These are phyloP conservation scores for Apiospora malaysiana DNA, from an alignment of 2,329 filamentous ascomycete species.

Conservation along the genomic window DNA sequence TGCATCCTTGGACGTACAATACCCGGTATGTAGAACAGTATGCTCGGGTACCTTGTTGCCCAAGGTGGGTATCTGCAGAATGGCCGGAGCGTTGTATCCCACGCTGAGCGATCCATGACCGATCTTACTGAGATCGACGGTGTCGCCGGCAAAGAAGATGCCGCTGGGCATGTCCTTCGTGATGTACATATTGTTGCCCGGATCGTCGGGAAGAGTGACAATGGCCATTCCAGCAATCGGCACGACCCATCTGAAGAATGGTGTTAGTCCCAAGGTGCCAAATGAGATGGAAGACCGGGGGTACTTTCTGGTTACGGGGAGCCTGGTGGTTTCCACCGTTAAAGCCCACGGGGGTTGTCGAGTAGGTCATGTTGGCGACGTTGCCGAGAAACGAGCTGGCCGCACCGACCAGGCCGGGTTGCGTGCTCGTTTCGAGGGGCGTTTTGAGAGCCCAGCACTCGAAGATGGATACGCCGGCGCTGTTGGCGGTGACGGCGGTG, in stretches of 20 bases:
- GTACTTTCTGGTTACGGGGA: slow-evolving; percentile 44
- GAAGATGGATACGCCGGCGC: slow-evolving; percentile 44
- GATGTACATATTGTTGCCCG: not conserved
- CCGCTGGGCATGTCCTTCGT: slow-evolving; percentile 42
- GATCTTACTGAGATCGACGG: slow-evolving; percentile 40
- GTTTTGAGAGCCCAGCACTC: slow-evolving; percentile 50
- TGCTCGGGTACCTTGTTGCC: slow-evolving; percentile 25
- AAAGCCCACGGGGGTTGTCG: slow-evolving; percentile 42
- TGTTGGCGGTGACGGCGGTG: slow-evolving; percentile 44
- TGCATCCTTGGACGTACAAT: slow-evolving; percentile 20
- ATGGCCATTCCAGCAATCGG: not conserved
- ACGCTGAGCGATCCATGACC: slow-evolving; percentile 50
- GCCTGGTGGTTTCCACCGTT: slow-evolving; percentile 49
- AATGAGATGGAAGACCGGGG: not conserved
- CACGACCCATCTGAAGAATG: not conserved
- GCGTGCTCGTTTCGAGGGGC: slow-evolving; percentile 40
- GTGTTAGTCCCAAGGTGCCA: not conserved
- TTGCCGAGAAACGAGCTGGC: slow-evolving; percentile 39
- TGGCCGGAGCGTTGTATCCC: slow-evolving; percentile 43
- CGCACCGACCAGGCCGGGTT: slow-evolving; percentile 41
- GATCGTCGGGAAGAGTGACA: not conserved
- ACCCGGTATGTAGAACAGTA: slow-evolving; percentile 26
- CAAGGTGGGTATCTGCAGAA: slow-evolving; percentile 44
- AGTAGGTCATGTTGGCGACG: slow-evolving; percentile 42
- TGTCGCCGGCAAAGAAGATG: slow-evolving; percentile 49